Evolutionary conservation across 495 filamentous ascomycete species (phyloP).

Genomic region (Cudoniella acicularis): DNA sequence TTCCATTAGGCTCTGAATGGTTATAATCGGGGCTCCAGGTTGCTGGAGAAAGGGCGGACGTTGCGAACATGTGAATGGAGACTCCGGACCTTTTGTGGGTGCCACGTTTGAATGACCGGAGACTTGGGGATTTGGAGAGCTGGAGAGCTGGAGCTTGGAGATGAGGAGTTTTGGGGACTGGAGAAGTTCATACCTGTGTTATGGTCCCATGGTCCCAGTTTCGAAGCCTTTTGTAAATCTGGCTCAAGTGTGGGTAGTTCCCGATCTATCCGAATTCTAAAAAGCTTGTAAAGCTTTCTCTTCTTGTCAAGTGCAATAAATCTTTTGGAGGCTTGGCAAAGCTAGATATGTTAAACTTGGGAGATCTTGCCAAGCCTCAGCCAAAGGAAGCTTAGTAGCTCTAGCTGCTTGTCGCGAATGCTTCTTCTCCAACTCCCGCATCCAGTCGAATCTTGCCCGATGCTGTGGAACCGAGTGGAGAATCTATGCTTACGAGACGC

Average conservation of each 20-base stretch:
- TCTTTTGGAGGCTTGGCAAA: neutral
- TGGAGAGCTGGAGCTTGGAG: neutral
- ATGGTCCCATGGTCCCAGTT: neutral
- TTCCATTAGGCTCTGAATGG: neutral
- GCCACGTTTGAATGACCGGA: neutral
- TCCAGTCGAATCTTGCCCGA: neutral
- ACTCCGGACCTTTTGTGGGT: neutral
- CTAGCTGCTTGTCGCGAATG: neutral
- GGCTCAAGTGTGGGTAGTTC: neutral
- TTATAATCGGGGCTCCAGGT: neutral
- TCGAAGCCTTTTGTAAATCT: neutral
- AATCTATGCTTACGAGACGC: neutral
- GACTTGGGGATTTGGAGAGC: neutral
- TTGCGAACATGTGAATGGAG: no score
- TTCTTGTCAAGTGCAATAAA: no score
- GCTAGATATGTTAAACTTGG: neutral
- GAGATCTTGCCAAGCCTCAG: neutral
- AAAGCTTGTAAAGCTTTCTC: neutral
- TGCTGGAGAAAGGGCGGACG: no score
- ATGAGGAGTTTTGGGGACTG: neutral
- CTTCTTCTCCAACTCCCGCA: neutral
- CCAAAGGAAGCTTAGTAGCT: neutral
- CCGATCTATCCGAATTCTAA: neutral
- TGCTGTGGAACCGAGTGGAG: neutral
- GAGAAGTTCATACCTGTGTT: neutral